Base-by-base conservation (phyloP, 164 flowering plant genomes). In the Berberis vulgaris region DNA sequence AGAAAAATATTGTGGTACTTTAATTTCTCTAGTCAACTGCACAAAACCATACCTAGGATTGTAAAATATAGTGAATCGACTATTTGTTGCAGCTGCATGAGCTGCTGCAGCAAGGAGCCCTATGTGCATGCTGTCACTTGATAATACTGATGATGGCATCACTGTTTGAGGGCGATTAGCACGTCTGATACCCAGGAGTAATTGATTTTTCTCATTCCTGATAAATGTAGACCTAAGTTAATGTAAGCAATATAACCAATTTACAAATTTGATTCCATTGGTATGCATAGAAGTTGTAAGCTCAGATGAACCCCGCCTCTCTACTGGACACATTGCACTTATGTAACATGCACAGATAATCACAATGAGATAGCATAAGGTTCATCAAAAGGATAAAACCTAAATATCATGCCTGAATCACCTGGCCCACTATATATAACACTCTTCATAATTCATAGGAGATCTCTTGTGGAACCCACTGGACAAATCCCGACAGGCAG, bases 21-120 rank as follows among this genome's bases (percentile, higher is more conserved):
- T 13, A 50, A 46, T 41, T 41, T 40, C 49, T 39, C 6, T 9
- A 7, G 3, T 54, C 49, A 13, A 47, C 3, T 13, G 40, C n/a
- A 54, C 8, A 7, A 12, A 7, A 41, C 38, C 7, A n/a, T 75
- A 91, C 98, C 98, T 82, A 64, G 98, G 98, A 56, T 91, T 91
- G 68, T 81, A 91, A 69, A 91, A 91, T 65, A 91, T 86, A 55
- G 96, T 86, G 73, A 89, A 91, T 50, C 91, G 95, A 69, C 98
- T 91, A 72, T 82, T 83, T 47, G 96, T 89, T 13, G 92, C 82
- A 69, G 97, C 96, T 56, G 97, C 97, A 82, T 91, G 97, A 69
- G 97, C 97, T 57, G 97, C 97, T 41, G 98, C 96, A 61, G 98
- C 98, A 66, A 91, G 95, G 64, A 91, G 92, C 47, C 98, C 98